Evolutionary conservation across 2,329 filamentous ascomycete species (phyloP).

Genomic region (Fusarium chlamydosporum): DNA sequence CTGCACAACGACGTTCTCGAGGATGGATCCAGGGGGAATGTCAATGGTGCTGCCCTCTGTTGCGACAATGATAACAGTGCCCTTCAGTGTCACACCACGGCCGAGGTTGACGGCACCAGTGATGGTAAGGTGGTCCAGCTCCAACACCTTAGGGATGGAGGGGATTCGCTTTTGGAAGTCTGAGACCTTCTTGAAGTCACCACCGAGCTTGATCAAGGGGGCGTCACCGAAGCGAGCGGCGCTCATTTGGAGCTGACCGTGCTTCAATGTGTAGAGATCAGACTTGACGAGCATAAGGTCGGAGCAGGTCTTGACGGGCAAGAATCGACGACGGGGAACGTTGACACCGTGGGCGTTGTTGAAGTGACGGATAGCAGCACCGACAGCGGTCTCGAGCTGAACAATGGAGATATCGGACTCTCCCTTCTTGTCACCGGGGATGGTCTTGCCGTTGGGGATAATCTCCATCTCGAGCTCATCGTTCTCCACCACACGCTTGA

Average conservation of each 20-base stretch:
- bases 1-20: constrained; percentile 99
- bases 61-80: constrained; percentile 98
- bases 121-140: constrained; percentile 95
- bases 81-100: constrained; percentile 95
- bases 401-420: constrained; percentile 98
- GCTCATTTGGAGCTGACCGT: constrained; percentile 98
- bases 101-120: constrained; percentile 97
- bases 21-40: constrained; percentile 93
- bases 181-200: constrained; percentile 99
- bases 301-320: constrained; percentile 99
- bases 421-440: constrained; percentile 99
- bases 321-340: constrained; percentile 95
- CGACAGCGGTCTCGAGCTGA: constrained; percentile 98
- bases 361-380: constrained; percentile 98
- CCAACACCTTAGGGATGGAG: constrained; percentile 90
- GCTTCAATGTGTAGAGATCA: constrained; percentile 97
- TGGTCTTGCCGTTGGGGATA: constrained; percentile 98
- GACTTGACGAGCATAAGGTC: constrained; percentile 99
- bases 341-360: constrained; percentile 99
- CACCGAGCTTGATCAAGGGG: constrained; percentile 97
- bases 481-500: constrained; percentile 99
- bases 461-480: constrained; percentile 99
- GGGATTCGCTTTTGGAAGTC: constrained; percentile 92
- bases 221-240: constrained; percentile 95
- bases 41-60: constrained; percentile 99